Percentiles rank a stretch among this genome's conserved stretches.
Conservation (phyloP, 352 stramenopile genomes). For the Pythium monospermum region DNA sequence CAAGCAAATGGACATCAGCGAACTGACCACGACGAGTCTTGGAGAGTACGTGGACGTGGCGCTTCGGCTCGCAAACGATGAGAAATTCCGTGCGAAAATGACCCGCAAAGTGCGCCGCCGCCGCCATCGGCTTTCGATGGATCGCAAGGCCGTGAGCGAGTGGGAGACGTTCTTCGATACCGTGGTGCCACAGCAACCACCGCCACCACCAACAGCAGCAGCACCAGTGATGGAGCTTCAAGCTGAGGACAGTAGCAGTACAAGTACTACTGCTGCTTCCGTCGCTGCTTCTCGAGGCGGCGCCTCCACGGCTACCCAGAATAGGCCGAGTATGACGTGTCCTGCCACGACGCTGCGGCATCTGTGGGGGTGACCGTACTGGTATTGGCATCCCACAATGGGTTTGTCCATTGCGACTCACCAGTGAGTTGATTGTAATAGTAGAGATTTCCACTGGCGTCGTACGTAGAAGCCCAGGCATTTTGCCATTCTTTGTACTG, state of each 20-base stretch:
- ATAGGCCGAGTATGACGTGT: too few species aligned
- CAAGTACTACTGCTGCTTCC: too few species aligned
- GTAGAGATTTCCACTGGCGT: constrained; percentile 44
- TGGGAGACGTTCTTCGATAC: constrained; percentile 72
- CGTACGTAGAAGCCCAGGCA: constrained; percentile 46
- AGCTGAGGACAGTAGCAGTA: too few species aligned
- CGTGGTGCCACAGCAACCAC: neutral
- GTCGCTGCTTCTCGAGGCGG: neutral
- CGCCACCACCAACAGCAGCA: too few species aligned
- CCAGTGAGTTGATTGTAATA: constrained; percentile 60
- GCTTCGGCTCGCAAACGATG: constrained; percentile 43
- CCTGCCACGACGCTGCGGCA: constrained; percentile 15
- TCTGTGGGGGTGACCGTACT: constrained; percentile 5
- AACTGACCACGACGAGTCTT: constrained; percentile 39
- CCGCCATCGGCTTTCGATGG: constrained; percentile 36
- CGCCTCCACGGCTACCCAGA: too few species aligned
- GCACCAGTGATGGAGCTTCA: too few species aligned
- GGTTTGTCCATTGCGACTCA: constrained; percentile 51
- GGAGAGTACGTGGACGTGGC: constrained; percentile 51
- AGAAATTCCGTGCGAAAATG: constrained; percentile 40
- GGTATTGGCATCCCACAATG: neutral
- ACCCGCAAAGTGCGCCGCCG: constrained; percentile 33
- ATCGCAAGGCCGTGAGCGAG: constrained; percentile 40
- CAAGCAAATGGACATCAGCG: constrained; percentile 52
- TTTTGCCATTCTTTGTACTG: constrained; percentile 26